Evolutionary conservation across 768 basidiomycete genomes (phyloP).

Genomic region (Postia placenta): DNA sequence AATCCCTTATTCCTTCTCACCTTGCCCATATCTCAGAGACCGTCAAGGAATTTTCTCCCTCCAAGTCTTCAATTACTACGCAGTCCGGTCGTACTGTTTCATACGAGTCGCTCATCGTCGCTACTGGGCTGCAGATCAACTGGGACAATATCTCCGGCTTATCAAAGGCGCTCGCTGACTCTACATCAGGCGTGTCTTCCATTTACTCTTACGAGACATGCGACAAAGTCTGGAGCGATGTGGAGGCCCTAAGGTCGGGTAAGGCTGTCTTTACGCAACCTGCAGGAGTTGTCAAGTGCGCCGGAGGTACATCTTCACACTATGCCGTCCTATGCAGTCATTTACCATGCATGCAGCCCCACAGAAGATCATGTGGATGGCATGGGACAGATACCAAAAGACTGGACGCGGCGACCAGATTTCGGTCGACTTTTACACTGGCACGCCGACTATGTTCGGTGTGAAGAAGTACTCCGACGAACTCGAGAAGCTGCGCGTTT

Average conservation of each 20-base stretch:
- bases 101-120: slow-evolving; percentile 87
- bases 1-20: slow-evolving; percentile 67
- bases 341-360: slow-evolving; percentile 41
- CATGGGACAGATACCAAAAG: slow-evolving; percentile 72
- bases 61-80: slow-evolving; percentile 67
- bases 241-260: slow-evolving; percentile 69
- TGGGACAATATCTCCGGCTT: slow-evolving; percentile 74
- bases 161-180: slow-evolving; percentile 67
- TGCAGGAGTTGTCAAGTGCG: slow-evolving; percentile 88
- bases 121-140: slow-evolving; percentile 84
- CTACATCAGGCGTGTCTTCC: slow-evolving; percentile 76
- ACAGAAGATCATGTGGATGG: slow-evolving; percentile 97
- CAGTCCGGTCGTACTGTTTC: slow-evolving; percentile 58
- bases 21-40: slow-evolving; percentile 67
- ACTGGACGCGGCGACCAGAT: slow-evolving; percentile 54
- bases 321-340: not conserved
- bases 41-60: slow-evolving; percentile 70
- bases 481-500: slow-evolving; percentile 65
- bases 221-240: slow-evolving; percentile 84
- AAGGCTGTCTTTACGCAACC: slow-evolving; percentile 95
- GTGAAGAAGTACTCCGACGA: slow-evolving; percentile 95
- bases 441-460: slow-evolving; percentile 93
- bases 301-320: slow-evolving; percentile 55
- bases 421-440: slow-evolving; percentile 76
- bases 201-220: slow-evolving; percentile 90